Evolutionary conservation across 2,329 filamentous ascomycete genomes (phyloP), one percentile per base, ranked within the genome.

Genomic region (Geosmithia putterillii): DNA sequence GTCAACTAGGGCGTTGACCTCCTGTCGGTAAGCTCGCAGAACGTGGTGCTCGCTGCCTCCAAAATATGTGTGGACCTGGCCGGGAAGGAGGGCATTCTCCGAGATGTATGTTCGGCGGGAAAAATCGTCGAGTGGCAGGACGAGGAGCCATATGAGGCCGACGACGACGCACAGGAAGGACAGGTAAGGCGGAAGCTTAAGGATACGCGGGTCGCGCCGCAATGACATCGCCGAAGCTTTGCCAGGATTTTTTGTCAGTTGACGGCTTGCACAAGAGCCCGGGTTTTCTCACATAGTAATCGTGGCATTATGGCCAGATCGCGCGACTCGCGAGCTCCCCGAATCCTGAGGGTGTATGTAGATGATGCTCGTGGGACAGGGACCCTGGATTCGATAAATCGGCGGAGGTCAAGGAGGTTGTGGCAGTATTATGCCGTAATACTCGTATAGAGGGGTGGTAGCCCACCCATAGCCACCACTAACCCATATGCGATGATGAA

Each of bases 11-110:
- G 65, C 70, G 51, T 84, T 78, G 42, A 95, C 71, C 65, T 96
- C 92, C 56, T 86, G 81, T 55, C 83, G 79, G 61, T 94, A 96
- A 7, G 87, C 92, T 40, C 88, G 76, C 57, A 96, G 89, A 50
- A 96, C 78, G 61, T 95, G 85, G 67, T 96, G 89, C 59, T 98
- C 92, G 61, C 87, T 95, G 17, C 92, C 92, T 7, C 86, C 82
- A 58, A 98, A 98, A 63, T 98, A 98, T 2, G 92, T 95, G 65
- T 96, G 90, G 8, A 96, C 92, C 63, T 98, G 92, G 2, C 89
- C 92, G 0, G 92, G 92, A 14, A 98, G 70, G 28, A 98, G 78
- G 10, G 92, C 92, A 60, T 98, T 98, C 62, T 98, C 92, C 38
- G 90, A 96, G 45, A 98, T 92, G 62, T 98, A 98, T 1, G 90